Conservation (phyloP, 2,329 filamentous ascomycete species). For the Tolypocladium ovalisporum region DNA sequence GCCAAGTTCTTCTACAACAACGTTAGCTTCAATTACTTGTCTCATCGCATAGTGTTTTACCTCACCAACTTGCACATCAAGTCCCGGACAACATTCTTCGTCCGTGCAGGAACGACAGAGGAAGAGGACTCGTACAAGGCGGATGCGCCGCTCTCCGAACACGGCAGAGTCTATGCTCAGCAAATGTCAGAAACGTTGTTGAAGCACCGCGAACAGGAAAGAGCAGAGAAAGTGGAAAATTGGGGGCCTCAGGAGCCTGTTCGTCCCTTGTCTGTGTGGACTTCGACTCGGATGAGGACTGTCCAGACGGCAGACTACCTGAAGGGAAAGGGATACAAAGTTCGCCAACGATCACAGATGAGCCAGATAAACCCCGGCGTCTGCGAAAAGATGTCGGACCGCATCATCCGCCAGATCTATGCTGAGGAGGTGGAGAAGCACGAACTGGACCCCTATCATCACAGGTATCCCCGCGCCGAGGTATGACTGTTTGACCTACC, state of each 20-base stretch:
- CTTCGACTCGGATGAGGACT: constrained; percentile 80
- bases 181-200: constrained; percentile 80
- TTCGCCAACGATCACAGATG: constrained; percentile 89
- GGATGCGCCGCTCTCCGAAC: constrained; percentile 72
- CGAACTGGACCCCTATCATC: constrained; percentile 89
- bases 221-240: constrained; percentile 53
- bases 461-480: constrained; percentile 89
- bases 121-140: constrained; percentile 88
- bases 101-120: constrained; percentile 72
- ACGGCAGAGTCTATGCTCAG: constrained; percentile 69
- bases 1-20: constrained; percentile 93
- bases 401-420: constrained; percentile 67
- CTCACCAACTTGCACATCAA: constrained; percentile 97
- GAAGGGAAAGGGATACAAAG: constrained; percentile 69
- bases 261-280: constrained; percentile 85
- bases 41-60: constrained; percentile 96
- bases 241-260: constrained; percentile 58
- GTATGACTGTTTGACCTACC: constrained; percentile 27
- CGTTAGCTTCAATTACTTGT: constrained; percentile 90
- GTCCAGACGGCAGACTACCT: constrained; percentile 81
- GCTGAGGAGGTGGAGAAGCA: constrained; percentile 90
- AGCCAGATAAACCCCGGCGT: constrained; percentile 95
- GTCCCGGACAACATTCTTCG: constrained; percentile 86
- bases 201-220: constrained; percentile 74
- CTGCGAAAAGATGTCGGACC: constrained; percentile 86